Evolutionary conservation across 1,284 basidiomycete species (phyloP).

Genomic region (Boletus sp.): DNA sequence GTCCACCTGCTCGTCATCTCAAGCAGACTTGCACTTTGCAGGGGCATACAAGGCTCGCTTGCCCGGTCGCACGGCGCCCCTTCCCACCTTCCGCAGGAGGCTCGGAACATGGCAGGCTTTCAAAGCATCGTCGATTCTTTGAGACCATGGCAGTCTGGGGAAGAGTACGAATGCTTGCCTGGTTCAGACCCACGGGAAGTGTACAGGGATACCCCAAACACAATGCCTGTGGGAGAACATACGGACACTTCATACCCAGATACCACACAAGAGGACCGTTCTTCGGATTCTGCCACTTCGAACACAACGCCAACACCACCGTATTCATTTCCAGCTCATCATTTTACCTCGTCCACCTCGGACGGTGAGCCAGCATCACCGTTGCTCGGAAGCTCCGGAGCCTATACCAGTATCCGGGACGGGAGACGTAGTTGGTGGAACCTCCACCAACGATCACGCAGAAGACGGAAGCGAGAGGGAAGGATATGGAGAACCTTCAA

Average conservation of each 20-base stretch:
- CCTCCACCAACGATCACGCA: slow-evolving; percentile 24
- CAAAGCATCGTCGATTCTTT: slow-evolving; percentile 12
- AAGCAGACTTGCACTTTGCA: background rate
- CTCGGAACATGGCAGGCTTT: slow-evolving; percentile 19
- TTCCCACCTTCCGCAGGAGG: slow-evolving; percentile 11
- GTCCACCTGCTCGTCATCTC: background rate
- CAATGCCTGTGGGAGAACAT: slow-evolving; percentile 8
- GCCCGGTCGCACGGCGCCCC: background rate
- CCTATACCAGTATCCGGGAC: slow-evolving; percentile 41
- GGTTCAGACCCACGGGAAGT: slow-evolving; percentile 16
- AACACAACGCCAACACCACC: slow-evolving; percentile 43
- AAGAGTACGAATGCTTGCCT: slow-evolving; percentile 26
- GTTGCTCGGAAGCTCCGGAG: slow-evolving; percentile 39
- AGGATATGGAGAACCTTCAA: slow-evolving; percentile 44
- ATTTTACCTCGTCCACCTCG: slow-evolving; percentile 52
- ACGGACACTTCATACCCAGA: slow-evolving; percentile 27
- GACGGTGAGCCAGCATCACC: slow-evolving; percentile 61
- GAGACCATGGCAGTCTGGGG: slow-evolving; percentile 16
- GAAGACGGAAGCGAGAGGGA: slow-evolving; percentile 37
- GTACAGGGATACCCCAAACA: slow-evolving; percentile 7
- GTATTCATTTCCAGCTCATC: slow-evolving; percentile 43
- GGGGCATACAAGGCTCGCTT: too few relatives aligned
- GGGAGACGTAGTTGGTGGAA: slow-evolving; percentile 50
- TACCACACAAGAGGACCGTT: slow-evolving; percentile 18
- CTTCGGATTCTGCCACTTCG: slow-evolving; percentile 39